phyloP scores from a whole-genome alignment of 805 yeast species.

The Metschnikowia cerradonensis region DNA sequence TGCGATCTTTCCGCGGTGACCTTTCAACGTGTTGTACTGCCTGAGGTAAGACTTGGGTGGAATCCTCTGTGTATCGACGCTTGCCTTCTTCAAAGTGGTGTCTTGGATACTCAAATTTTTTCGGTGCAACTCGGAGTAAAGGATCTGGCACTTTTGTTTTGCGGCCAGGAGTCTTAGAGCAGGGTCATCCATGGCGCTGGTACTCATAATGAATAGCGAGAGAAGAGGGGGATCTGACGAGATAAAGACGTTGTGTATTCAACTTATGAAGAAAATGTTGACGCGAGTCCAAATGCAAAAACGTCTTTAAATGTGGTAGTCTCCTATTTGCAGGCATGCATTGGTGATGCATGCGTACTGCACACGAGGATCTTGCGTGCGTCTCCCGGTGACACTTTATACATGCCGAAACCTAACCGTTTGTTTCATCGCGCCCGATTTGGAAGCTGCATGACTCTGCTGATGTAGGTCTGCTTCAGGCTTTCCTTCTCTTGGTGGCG shows the following conservation, averaged over 20 bases:
- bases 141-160: slow-evolving; percentile 20
- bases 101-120: slow-evolving; percentile 43
- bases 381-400: not conserved
- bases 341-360: not conserved
- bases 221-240: not conserved
- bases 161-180: slow-evolving; percentile 7
- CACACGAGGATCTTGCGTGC: slow-evolving; percentile 3
- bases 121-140: slow-evolving; percentile 48
- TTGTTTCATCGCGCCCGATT: not conserved
- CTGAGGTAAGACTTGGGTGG: slow-evolving; percentile 26
- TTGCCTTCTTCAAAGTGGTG: slow-evolving; percentile 41
- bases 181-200: not conserved
- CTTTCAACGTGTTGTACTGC: slow-evolving; percentile 41
- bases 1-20: slow-evolving; percentile 72
- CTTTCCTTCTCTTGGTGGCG: not conserved
- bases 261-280: not conserved
- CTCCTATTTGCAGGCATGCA: slow-evolving; percentile 4
- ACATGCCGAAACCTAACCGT: not conserved
- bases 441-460: not conserved
- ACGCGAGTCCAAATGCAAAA: not conserved
- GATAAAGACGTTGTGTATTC: not conserved
- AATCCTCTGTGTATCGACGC: slow-evolving; percentile 28
- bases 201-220: not conserved
- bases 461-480: not conserved
- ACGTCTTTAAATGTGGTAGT: slow-evolving; percentile 6